A percentile compares a stretch with the other conserved stretches of the same genome.
Conservation (phyloP, 148 eudicot genomes). For the Simmondsia chinensis region DNA sequence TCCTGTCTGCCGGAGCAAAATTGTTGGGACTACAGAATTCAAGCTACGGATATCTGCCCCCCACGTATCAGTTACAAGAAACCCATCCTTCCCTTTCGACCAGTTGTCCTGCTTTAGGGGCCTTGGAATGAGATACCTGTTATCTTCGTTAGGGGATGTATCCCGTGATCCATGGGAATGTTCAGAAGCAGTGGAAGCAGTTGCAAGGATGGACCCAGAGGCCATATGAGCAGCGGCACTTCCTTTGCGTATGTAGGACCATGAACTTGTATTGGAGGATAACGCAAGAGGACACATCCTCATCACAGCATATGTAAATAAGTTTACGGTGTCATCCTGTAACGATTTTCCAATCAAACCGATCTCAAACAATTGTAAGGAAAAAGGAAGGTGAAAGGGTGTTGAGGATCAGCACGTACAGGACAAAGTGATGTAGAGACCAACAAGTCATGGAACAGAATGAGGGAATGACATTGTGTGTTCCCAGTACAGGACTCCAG, state of each 20-base stretch:
- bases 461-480: constrained; percentile 56
- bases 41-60: constrained; percentile 31
- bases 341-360: too few relatives aligned
- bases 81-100: constrained; percentile 90
- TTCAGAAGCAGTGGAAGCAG: constrained; percentile 33
- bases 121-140: constrained; percentile 39
- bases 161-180: constrained; percentile 36
- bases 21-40: constrained; percentile 37
- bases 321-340: constrained; percentile 80
- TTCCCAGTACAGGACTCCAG: constrained; percentile 66
- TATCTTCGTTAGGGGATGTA: constrained; percentile 40
- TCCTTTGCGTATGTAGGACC: constrained; percentile 83
- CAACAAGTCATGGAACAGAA: constrained; percentile 85
- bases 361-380: too few relatives aligned
- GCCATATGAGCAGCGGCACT: constrained; percentile 31
- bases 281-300: constrained; percentile 80
- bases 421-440: constrained; percentile 82
- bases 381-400: background rate
- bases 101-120: constrained; percentile 72
- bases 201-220: constrained; percentile 27
- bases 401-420: constrained; percentile 42
- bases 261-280: constrained; percentile 57
- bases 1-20: constrained; percentile 68
- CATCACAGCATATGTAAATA: constrained; percentile 73
- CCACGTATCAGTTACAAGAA: constrained; percentile 63